Base-by-base conservation (phyloP, 768 basidiomycete species). In the Lactarius evosmus region DNA sequence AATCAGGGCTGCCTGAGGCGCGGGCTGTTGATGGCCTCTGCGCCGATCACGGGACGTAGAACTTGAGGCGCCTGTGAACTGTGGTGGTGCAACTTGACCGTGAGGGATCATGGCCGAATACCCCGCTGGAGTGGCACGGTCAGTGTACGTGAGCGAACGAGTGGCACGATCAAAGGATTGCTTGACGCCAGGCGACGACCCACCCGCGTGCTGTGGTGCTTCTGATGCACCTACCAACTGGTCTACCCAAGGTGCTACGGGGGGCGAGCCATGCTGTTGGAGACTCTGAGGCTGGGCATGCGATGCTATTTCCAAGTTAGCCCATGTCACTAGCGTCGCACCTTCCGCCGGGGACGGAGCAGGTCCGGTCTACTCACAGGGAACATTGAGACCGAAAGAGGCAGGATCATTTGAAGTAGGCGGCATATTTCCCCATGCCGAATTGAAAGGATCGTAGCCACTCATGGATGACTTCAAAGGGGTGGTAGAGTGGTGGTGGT, bases 241-340 rank as follows among this genome's bases (percentile, higher is more conserved):
- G 25, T 51, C 2, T 8, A 11, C 3, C 11, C 29, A 4, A 16
- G 12, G 6, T 50, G 49, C 0, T 17, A 16, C 14, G 14, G 30
- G 7, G 60, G 12, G 25, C 27, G 61, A 44, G 61, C 61, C 61
- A 50, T 6, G 6, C 34, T 62, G 44, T 56, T n/a, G 61, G 61
- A 14, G 7, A 56, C 14, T 22, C 33, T 7, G n/a, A 2, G 7
- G 22, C 44, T 7, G 12, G 3, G 3, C 7, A 14, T 17, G 27
- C 34, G 53, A 22, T 32, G 41, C 54, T 62, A 50, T 5, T 44
- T 49, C 46, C 4, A 49, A 49, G 46, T 49, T 36, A 46, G 61
- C n/a, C 19, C 44, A 9, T 36, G 11, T 56, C 11, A 56, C 49
- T 16, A 56, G 46, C 55, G 29, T 46, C 33, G 38, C 29, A 11